Evolutionary conservation across 2,329 filamentous ascomycete genomes (phyloP), one percentile per base, ranked within the genome.

Genomic region (Cordyceps tenuipes): DNA sequence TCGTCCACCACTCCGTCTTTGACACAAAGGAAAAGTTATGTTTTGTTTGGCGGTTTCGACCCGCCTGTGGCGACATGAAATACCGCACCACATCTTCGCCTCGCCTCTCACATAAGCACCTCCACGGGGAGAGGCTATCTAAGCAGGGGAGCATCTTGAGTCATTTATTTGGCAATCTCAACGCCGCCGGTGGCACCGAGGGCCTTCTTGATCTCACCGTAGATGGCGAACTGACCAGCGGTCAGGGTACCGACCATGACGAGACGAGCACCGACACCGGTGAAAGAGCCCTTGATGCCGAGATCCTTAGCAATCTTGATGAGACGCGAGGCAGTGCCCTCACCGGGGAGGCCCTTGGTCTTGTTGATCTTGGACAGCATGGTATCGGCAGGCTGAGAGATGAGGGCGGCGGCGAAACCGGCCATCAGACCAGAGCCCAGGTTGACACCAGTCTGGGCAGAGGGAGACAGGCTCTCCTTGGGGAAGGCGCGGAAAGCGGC

Each of bases 311-410:
- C 89, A 71, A 95, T 95, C 87, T 94, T 94, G 81, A 93, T 81
- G 71, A 95, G 79, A 76, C 90, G 87, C 75, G 80, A 82, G 73
- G 83, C 83, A 70, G 89, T 94, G 71, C 90, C 85, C 81, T 95
- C 89, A 81, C 90, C 90, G 66, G 90, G 90, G 63, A 85, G 80
- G 78, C 89, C 90, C 82, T 90, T 86, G 78, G 88, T 90, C 88
- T 94, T 94, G 88, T 95, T 95, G 83, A 95, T 94, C 85, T 93
- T 94, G 79, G 84, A 89, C 66, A 95, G 86, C 90, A 95, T 95
- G 73, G 90, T 95, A 76, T 95, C 90, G 74, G 90, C 90, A 68
- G 90, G 90, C 81, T 95, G 90, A 64, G 90, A 95, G 73, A 95
- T 83, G 69, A 93, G 74, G 72, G 90, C 90, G 69, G 90, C 90